Percentiles rank a stretch among this genome's conserved stretches.
Evolutionary conservation across 768 basidiomycete genomes (phyloP).

Genomic region (Tylopilus rubrobrunneus): DNA sequence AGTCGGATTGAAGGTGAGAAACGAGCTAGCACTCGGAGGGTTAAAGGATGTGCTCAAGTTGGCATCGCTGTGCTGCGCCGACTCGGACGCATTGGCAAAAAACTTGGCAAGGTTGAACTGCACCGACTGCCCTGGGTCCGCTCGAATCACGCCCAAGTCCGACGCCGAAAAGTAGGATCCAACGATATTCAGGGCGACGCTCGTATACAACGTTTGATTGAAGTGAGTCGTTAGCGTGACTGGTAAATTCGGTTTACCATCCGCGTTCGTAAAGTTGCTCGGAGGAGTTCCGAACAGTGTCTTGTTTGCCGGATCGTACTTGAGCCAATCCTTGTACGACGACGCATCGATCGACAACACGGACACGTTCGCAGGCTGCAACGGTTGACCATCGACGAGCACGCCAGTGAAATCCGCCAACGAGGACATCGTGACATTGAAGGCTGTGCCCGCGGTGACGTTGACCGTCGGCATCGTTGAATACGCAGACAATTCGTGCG

Average conservation of each 20-base stretch:
- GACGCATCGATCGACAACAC: constrained; percentile 57
- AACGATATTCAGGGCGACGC: constrained; percentile 60
- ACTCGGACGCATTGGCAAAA: constrained; percentile 44
- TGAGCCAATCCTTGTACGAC: constrained; percentile 51
- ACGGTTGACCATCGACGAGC: constrained; percentile 54
- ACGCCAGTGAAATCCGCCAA: constrained; percentile 60
- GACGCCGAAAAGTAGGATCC: constrained; percentile 68
- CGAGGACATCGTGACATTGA: constrained; percentile 51
- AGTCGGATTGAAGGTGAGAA: constrained; percentile 49
- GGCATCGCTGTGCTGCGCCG: constrained; percentile 39
- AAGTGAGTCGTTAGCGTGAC: constrained; percentile 59
- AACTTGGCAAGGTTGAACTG: constrained; percentile 52
- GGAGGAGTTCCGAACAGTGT: constrained; percentile 68
- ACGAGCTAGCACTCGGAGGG: constrained; percentile 45
- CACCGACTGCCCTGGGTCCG: constrained; percentile 47
- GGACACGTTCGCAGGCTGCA: constrained; percentile 58
- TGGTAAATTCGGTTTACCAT: constrained; percentile 44
- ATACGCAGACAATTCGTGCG: constrained; percentile 59
- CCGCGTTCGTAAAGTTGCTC: constrained; percentile 33
- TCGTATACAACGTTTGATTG: constrained; percentile 64
- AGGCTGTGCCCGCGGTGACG: constrained; percentile 53
- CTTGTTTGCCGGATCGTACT: constrained; percentile 51
- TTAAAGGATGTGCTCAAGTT: constrained; percentile 53
- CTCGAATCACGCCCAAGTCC: constrained; percentile 53
- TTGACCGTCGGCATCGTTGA: constrained; percentile 63